phyloP scores from a whole-genome alignment of 2,329 filamentous ascomycete genomes.

The Claviceps cyperi region DNA sequence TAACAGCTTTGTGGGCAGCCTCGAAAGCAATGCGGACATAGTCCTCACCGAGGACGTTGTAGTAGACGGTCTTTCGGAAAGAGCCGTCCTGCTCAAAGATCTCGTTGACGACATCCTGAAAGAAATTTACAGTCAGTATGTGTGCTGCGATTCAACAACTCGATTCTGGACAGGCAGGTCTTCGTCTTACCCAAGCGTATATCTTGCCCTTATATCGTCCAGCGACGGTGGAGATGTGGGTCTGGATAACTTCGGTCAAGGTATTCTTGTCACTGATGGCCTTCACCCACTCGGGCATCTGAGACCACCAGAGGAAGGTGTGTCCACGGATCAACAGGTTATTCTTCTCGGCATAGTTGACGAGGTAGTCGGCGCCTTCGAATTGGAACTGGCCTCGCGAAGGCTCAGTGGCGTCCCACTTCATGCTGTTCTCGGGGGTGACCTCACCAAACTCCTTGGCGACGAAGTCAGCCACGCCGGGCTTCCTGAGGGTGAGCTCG shows the following conservation, averaged over 20 bases:
- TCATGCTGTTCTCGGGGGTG: conserved; percentile 56
- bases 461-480: neutral
- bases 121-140: neutral
- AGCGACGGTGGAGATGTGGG: neutral
- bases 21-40: conserved; percentile 58
- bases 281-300: neutral
- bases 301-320: neutral
- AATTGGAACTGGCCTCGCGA: conserved; percentile 39
- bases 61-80: conserved; percentile 49
- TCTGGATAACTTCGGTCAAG: neutral
- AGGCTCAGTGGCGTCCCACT: conserved; percentile 46
- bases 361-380: conserved; percentile 5
- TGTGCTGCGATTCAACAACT: neutral
- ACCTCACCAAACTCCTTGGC: conserved; percentile 40
- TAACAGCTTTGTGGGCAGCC: conserved; percentile 42
- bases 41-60: conserved; percentile 51
- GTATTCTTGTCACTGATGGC: neutral
- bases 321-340: neutral
- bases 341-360: neutral
- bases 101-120: conserved; percentile 2
- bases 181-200: neutral
- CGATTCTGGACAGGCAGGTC: neutral
- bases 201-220: neutral
- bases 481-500: accelerated
- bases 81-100: conserved; percentile 42